Base-by-base conservation (phyloP, 2,329 filamentous ascomycete species). In the Sclerotiophoma versabilis region DNA sequence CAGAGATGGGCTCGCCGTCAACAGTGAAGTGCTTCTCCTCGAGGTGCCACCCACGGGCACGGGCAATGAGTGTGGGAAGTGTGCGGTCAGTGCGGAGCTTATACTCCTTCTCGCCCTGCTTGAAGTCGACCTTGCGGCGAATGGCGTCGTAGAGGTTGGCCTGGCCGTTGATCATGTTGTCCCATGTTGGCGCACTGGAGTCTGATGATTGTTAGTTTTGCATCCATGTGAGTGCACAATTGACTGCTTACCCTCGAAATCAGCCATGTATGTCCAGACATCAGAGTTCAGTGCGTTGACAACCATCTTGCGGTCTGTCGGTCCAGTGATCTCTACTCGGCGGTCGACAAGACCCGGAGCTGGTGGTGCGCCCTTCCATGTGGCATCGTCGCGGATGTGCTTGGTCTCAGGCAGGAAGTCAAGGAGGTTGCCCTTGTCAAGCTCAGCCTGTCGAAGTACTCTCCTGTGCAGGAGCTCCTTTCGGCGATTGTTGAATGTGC, bases 221-320 rank as follows among this genome's bases (percentile, higher is more conserved):
- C 9, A 5, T 8, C 10, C 26, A 5, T 10, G 19, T 22, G 9
- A n/a, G 7, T 6, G 15, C 5, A 14, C 11, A 17, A 4, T 29
- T 42, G 10, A 22, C 19, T 32, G 29, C 84, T 69, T 77, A 95
- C 93, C 93, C 80, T 99, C 95, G 65, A 99, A 96, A 78, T 99
- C 95, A 41, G 95, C 95, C 95, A 99, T 99, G 73, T 98, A 99
- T 51, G 93, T 98, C 89, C 91, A 98, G 20, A 98, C 95, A 71
- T 98, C 86, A 38, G 93, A 89, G 78, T 98, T 99, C 75, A 98
- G 75, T 9, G 95, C 95, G 76, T 99, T 99, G 60, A 98, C 91
- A 41, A 98, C 92, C 95, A 99, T 99, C 85, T 98, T 99, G 65
- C 95, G 86, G 79, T 98, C 95, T 6, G 93, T 97, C 1, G 95